Conservation (phyloP, 2,329 filamentous ascomycete species). For the Ceratocystis albifundus region DNA sequence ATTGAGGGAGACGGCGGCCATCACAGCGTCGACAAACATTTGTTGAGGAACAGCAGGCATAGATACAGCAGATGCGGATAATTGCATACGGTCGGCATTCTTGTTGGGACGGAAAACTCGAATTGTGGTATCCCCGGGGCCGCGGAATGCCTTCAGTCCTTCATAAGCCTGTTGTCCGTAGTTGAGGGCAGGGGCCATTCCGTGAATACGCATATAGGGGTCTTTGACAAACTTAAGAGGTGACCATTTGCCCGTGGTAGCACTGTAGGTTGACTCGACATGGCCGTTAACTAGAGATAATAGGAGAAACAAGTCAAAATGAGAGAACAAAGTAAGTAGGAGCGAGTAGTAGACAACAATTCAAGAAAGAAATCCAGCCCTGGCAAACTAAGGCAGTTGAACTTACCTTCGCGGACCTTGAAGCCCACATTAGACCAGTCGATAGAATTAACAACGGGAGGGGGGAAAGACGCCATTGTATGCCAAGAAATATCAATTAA, state of each 20-base stretch:
- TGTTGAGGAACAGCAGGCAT: conserved; percentile 69
- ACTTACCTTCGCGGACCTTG: conserved; percentile 71
- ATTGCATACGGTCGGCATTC: conserved; percentile 75
- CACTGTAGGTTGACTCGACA: conserved; percentile 74
- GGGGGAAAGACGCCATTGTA: conserved; percentile 48
- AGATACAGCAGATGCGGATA: conserved; percentile 71
- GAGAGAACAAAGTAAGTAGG: background rate
- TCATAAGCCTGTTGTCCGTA: conserved; percentile 98
- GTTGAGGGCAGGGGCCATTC: conserved; percentile 90
- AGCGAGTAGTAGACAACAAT: background rate
- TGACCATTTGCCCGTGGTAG: conserved; percentile 64
- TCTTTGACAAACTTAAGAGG: conserved; percentile 67
- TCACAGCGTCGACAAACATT: conserved; percentile 64
- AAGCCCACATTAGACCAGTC: conserved; percentile 94
- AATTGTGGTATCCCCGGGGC: conserved; percentile 56
- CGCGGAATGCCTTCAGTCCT: conserved; percentile 92
- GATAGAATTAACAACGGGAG: conserved; percentile 66
- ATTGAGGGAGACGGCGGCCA: conserved; percentile 74
- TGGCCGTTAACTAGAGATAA: conserved; percentile 70
- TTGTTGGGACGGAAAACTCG: conserved; percentile 77
- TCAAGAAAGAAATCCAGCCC: conserved; percentile 9
- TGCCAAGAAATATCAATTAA: background rate
- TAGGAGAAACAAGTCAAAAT: background rate
- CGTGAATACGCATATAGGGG: conserved; percentile 79
- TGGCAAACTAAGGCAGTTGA: background rate